Base-by-base conservation (phyloP, 345 rosid genomes). In the Populus davidiana region DNA sequence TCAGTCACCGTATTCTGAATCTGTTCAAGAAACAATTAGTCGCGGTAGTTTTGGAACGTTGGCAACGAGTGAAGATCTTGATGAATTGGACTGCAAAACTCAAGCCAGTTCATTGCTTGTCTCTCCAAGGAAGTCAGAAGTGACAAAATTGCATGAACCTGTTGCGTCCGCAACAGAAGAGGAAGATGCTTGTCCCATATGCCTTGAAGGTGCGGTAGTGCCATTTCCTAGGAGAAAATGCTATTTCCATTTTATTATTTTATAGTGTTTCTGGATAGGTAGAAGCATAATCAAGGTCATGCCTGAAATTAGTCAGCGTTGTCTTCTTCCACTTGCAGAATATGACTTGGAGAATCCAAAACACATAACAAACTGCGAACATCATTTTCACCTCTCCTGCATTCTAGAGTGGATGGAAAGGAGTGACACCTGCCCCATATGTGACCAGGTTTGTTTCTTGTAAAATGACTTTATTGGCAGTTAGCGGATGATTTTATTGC, bases 91-190 rank as follows among this genome's bases (percentile, higher is more conserved):
- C 74, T 80, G 86, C 79, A 89, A 84, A 82, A 70, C 80, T 69
- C 87, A 81, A 81, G 86, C 85, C 69, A 81, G 79, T 82, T 79
- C 88, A 49, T 80, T 85, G 54, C 75, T 80, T 36, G 85, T 73
- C 74, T 87, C 92, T 2, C 93, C 90, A 10, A 83, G 79, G 76
- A 85, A 90, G 80, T 71, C 89, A 33, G 87, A 85, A 77, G 73
- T 87, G 69, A 74, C 87, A 31, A 86, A 88, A 76, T 68, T 79
- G 77, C 81, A 79, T 14, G 89, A 86, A 71, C 35, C 70, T 12
- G 31, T 79, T 63, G 68, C 67, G 20, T 77, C 71, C 5, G 68
- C 72, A 33, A 38, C 75, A 27, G 84, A 81, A 65, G 84, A 80
- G 52, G 83, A 81, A 50, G 84, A 81, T 69, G 49, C 67, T 14